phyloP scores from a whole-genome alignment of 2,329 filamentous ascomycete species.

The Rhynchosporium secalis region DNA sequence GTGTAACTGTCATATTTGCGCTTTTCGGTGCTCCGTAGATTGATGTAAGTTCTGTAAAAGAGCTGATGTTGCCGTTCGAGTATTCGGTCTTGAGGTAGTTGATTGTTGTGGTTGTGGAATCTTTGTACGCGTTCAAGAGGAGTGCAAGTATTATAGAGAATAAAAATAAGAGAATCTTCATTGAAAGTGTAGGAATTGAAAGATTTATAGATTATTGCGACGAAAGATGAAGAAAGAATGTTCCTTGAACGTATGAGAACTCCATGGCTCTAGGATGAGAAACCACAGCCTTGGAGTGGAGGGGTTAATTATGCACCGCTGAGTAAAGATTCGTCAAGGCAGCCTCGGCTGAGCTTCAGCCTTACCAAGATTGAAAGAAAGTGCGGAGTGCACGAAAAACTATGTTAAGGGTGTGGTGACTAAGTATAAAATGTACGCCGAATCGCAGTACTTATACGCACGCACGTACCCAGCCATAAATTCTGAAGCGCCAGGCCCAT shows the following conservation, averaged over 20 bases:
- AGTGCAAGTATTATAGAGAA: constrained; percentile 35
- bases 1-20: constrained; percentile 63
- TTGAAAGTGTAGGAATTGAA: constrained; percentile 26
- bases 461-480: no score
- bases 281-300: constrained; percentile 18
- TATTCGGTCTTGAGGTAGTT: constrained; percentile 25
- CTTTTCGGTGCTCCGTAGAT: constrained; percentile 28
- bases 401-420: no score
- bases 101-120: constrained; percentile 28
- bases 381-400: no score
- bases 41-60: constrained; percentile 24
- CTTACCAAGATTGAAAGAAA: not conserved
- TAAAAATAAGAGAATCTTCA: constrained; percentile 35
- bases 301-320: constrained; percentile 24
- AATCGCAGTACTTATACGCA: no score
- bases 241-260: constrained; percentile 19
- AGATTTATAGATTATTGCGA: constrained; percentile 26
- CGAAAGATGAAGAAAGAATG: constrained; percentile 29
- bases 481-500: not conserved
- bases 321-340: constrained; percentile 23
- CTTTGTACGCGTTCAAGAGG: constrained; percentile 34
- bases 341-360: constrained; percentile 11
- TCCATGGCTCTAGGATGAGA: constrained; percentile 12
- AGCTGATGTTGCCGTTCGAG: constrained; percentile 23
- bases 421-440: no score